Evolutionary conservation across 1,139 yeast species (phyloP), one percentile per base, ranked within the genome.

Genomic region (Meyerozyma guilliermondii): DNA sequence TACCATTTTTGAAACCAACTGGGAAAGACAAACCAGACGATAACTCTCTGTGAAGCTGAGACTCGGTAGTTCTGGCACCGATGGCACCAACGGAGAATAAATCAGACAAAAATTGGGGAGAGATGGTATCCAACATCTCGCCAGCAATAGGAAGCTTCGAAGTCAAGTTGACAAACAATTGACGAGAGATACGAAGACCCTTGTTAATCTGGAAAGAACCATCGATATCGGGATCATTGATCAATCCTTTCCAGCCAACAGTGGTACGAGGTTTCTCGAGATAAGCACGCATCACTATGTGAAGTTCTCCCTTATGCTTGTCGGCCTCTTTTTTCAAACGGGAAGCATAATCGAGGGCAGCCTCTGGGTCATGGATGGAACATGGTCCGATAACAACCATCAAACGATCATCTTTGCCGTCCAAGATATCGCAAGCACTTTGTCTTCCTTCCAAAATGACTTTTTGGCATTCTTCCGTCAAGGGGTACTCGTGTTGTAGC

Each of bases 191-290:
- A 56, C 94, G 75, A 54, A 92, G 78, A 51, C 98, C 98, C 68
- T 89, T 88, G 74, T 92, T 92, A 63, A 92, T 92, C 55, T 89
- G 82, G 81, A 87, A 91, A 44, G 97, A 78, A 47, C 88, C 91
- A 62, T 92, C 96, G 54, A 92, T 85, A 58, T 92, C 96, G 20
- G 98, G 98, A 66, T 92, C 98, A 63, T 92, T 92, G 58, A 92
- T 91, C 55, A 92, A 76, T 51, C 97, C 98, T 68, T 92, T 92
- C 98, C 98, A 92, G 48, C 98, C 98, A 42, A 92, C 98, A 20
- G 98, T 92, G 42, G 98, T 92, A 71, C 98, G 82, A 51, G 98
- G 98, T 68, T 92, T 92, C 67, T 92, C 98, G 58, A 92, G 76
- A 72, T 92, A 92, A 3, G 98, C 98, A 71, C 98, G 83, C 98